Base-by-base conservation (phyloP, 2,329 filamentous ascomycete species). In the Alternaria infectoria region DNA sequence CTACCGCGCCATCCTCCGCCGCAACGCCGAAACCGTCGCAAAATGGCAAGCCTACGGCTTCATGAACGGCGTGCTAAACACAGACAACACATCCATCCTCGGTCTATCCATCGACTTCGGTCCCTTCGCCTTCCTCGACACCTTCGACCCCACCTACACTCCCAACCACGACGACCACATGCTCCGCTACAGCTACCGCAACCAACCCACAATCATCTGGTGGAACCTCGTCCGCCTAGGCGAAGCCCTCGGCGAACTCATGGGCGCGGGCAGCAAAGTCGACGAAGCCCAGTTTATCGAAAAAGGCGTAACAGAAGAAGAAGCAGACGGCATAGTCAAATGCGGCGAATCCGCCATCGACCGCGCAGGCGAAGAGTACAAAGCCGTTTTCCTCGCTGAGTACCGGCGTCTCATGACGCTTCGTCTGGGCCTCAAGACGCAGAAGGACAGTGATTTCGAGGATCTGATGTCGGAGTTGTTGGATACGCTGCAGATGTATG, bases 21-120 rank as follows among this genome's bases (percentile, higher is more conserved):
- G 92, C 30, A 99, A 97, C 76, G 96, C 96, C 1, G 85, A 86
- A 62, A 96, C 92, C 0, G 94, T 98, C 2, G 96, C 96, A 11
- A 88, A 91, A 69, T 98, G 96, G 95, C 96, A 99, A 82, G 93
- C 93, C 0, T 98, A 98, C 75, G 96, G 93, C n/a, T 99, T 99
- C 82, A 98, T 97, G 86, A 99, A 99, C 74, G 96, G 96, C 49
- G 96, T 99, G 5, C 84, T 99, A 61, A 99, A 99, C 81, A 98
- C 96, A 0, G 96, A 99, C 77, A 99, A 99, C 79, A 99, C 96
- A 0, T 97, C 93, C 0, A 87, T 99, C 54, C 90, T 90, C 59
- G 96, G 96, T 0, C 83, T 99, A 0, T 95, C 91, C 6, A 91
- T 99, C 66, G 96, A 99, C 80, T 99, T 94, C 76, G 96, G 96